A percentile compares a stretch with the other conserved stretches of the same genome.
These are phyloP conservation scores for Xylariaceae sp. DNA, from an alignment of 2,329 filamentous ascomycete species.

Conservation along the genomic window DNA sequence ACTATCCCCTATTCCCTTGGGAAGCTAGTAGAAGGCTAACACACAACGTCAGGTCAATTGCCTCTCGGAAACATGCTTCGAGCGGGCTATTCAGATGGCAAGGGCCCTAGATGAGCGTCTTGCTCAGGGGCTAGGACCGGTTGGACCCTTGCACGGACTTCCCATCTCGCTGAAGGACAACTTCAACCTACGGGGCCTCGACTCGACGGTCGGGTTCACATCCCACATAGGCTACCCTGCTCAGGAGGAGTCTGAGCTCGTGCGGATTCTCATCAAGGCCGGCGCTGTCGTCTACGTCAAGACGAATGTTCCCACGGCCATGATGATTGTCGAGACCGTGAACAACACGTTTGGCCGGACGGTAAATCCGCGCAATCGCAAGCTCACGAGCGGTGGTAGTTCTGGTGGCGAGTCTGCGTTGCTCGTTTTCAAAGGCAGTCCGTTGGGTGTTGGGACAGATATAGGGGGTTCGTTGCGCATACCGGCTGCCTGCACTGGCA, in stretches of 20 bases:
- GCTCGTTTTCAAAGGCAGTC: conserved; percentile 52
- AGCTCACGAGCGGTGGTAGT: conserved; percentile 57
- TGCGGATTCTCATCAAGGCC: conserved; percentile 38
- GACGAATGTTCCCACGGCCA: conserved; percentile 55
- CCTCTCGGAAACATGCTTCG: conserved; percentile 50
- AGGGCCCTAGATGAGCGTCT: conserved; percentile 46
- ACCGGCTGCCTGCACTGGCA: conserved; percentile 31
- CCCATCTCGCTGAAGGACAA: conserved; percentile 67
- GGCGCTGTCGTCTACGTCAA: conserved; percentile 54
- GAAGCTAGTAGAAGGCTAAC: conserved; percentile 4
- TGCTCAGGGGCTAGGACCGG: conserved; percentile 39
- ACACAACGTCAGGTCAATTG: conserved; percentile 39
- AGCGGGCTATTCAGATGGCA: conserved; percentile 46
- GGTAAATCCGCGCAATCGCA: conserved; percentile 55
- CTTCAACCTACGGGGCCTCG: conserved; percentile 57
- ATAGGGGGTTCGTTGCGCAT: conserved; percentile 34
- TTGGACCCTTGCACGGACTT: conserved; percentile 61
- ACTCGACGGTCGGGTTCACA: conserved; percentile 59
- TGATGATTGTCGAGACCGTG: conserved; percentile 64
- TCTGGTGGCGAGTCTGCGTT: conserved; percentile 64
- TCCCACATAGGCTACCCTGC: conserved; percentile 56
- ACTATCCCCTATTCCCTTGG: not conserved
- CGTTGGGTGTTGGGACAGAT: conserved; percentile 44
- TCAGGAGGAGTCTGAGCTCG: conserved; percentile 37
- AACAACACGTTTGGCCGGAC: conserved; percentile 62